Evolutionary conservation across 805 yeast genomes (phyloP).

Genomic region (Debaryomyces tyrocola): DNA sequence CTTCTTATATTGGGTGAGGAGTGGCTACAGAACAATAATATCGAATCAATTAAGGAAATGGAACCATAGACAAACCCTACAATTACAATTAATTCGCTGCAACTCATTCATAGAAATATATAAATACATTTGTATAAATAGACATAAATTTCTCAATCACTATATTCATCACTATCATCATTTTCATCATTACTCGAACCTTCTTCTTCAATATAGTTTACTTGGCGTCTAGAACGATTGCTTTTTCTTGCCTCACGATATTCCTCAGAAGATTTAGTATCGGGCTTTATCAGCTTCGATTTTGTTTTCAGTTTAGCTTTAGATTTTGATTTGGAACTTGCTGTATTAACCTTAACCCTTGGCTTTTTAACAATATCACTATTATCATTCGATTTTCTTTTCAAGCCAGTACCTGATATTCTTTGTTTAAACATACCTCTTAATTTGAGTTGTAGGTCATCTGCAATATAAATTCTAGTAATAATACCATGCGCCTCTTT

Average conservation of each 20-base stretch:
- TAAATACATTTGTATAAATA: slow-evolving; percentile 2
- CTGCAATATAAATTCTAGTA: slow-evolving; percentile 56
- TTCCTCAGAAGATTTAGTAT: slow-evolving; percentile 16
- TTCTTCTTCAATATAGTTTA: slow-evolving; percentile 32
- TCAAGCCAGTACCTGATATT: slow-evolving; percentile 12
- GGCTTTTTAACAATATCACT: slow-evolving; percentile 19
- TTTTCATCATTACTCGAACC: slow-evolving; percentile 15
- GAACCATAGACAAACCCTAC: slow-evolving; percentile 17
- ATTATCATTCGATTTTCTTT: slow-evolving; percentile 8
- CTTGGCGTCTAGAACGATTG: slow-evolving; percentile 28
- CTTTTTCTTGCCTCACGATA: slow-evolving; percentile 39
- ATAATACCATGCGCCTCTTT: slow-evolving; percentile 59
- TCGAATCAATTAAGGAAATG: slow-evolving; percentile 49
- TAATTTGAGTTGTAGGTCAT: slow-evolving; percentile 40
- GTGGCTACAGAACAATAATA: slow-evolving; percentile 51
- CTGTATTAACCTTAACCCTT: slow-evolving; percentile 9
- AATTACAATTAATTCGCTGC: neutral
- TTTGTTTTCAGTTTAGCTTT: neutral
- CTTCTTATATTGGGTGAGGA: slow-evolving; percentile 78
- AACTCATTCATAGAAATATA: slow-evolving; percentile 1
- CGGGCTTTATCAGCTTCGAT: slow-evolving; percentile 8
- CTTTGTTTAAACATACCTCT: slow-evolving; percentile 23
- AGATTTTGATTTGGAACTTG: slow-evolving; percentile 2
- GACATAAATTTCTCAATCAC: neutral
- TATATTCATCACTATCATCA: slow-evolving; percentile 6